Percentiles rank a stretch among this genome's conserved stretches.
phyloP scores from a whole-genome alignment of 2,329 filamentous ascomycete species.

The Lecanicillium sp. region DNA sequence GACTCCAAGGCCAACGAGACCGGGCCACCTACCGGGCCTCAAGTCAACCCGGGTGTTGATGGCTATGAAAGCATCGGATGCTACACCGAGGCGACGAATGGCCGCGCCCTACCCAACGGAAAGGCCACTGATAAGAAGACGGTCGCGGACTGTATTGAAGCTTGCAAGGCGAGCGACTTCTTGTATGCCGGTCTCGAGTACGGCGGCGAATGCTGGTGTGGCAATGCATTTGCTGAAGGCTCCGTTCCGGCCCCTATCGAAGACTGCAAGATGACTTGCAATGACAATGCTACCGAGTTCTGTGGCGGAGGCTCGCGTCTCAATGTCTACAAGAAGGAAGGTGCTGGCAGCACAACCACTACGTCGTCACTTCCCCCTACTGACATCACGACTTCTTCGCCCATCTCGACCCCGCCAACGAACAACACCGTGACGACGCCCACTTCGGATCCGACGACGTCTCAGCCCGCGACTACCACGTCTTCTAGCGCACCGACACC shows the following conservation, averaged over 20 bases:
- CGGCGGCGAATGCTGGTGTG: constrained; percentile 33
- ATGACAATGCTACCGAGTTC: constrained; percentile 26
- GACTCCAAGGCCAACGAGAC: constrained; percentile 17
- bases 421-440: constrained; percentile 24
- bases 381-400: background rate
- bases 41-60: constrained; percentile 29
- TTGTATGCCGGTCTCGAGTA: constrained; percentile 28
- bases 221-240: constrained; percentile 18
- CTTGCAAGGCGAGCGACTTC: constrained; percentile 21
- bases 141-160: constrained; percentile 24
- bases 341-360: constrained; percentile 2
- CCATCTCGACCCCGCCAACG: constrained; percentile 14
- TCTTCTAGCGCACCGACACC: constrained; percentile 12
- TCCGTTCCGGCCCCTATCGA: constrained; percentile 19
- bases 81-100: constrained; percentile 25
- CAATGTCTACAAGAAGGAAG: constrained; percentile 25
- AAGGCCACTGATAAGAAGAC: constrained; percentile 18
- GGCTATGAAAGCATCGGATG: constrained; percentile 30
- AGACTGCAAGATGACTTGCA: constrained; percentile 28
- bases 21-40: constrained; percentile 14
- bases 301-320: constrained; percentile 27
- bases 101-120: constrained; percentile 23
- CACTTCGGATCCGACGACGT: constrained; percentile 10
- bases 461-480: constrained; percentile 5
- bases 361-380: constrained; percentile 1